These are phyloP conservation scores for Xylariaceae sp. DNA, from an alignment of 2,329 filamentous ascomycete genomes.

Conservation along the genomic window DNA sequence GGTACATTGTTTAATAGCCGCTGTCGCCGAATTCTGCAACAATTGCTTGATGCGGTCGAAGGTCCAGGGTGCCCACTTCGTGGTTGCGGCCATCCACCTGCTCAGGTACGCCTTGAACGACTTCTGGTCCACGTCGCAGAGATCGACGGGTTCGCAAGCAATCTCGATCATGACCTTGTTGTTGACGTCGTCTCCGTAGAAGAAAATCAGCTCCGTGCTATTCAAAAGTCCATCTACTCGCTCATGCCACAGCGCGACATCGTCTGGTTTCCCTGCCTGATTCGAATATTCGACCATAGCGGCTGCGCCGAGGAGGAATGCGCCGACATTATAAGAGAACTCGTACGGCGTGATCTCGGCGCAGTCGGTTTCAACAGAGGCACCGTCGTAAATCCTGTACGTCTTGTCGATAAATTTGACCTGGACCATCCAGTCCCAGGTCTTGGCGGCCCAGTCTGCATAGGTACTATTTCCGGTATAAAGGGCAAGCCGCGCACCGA, in stretches of 20 bases:
- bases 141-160: slow-evolving; percentile 58
- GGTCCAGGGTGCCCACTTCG: slow-evolving; percentile 61
- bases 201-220: slow-evolving; percentile 53
- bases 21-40: slow-evolving; percentile 52
- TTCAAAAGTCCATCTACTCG: slow-evolving; percentile 55
- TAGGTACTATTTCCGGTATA: slow-evolving; percentile 78
- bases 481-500: slow-evolving; percentile 63
- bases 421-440: slow-evolving; percentile 64
- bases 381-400: slow-evolving; percentile 61
- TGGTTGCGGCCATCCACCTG: slow-evolving; percentile 58
- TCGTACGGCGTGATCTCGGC: slow-evolving; percentile 56
- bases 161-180: slow-evolving; percentile 56
- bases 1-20: slow-evolving; percentile 54
- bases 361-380: slow-evolving; percentile 54
- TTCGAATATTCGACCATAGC: slow-evolving; percentile 64
- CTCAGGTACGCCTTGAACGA: slow-evolving; percentile 62
- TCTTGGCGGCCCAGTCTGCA: slow-evolving; percentile 68
- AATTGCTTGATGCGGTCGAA: slow-evolving; percentile 49
- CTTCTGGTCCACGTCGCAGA: slow-evolving; percentile 59
- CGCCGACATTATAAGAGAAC: slow-evolving; percentile 67
- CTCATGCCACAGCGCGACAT: slow-evolving; percentile 51
- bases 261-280: slow-evolving; percentile 26
- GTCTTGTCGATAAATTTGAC: slow-evolving; percentile 56
- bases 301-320: slow-evolving; percentile 61
- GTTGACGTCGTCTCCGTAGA: slow-evolving; percentile 44